Base-by-base conservation (phyloP, 179 eudicot genomes). In the Gypsophila paniculata region DNA sequence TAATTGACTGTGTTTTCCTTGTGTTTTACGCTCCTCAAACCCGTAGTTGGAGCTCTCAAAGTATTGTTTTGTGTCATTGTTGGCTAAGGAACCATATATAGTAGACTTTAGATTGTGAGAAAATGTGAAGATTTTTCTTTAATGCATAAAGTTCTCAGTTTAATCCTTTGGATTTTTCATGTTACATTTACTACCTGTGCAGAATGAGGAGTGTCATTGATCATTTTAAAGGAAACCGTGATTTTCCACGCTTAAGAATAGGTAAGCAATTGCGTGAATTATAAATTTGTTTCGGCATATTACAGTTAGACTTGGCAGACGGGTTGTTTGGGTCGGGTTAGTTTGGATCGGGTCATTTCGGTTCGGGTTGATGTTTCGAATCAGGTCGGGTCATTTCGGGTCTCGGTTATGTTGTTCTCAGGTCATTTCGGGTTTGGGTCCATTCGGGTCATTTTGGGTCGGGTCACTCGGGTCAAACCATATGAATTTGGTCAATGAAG, bases 201-300 rank as follows among this genome's bases (percentile, higher is more conserved):
- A 94, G 99, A 87, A 94, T 94, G 99, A 90, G 84, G 83, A 94
- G 87, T 80, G 79, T 94, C 69, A 91, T 94, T 66, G 84, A 85
- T 78, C 99, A 78, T 81, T 80, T 94, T 22, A 91, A 90, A 84
- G 99, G 97, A 57, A 89, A 78, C 75, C 85, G 89, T 23, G 96
- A 94, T 51, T 91, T 94, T 77, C 97, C 96, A 53, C 96, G 97
- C 66, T 77, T 94, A 69, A 84, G 91, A 81, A 94, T 94, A 77
- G 99, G 99, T 88, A 87, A n/a, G 68, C 42, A 36, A 21, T 39
- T 17, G 9, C 42, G 48, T 53, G 25, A n/a, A 22, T 13, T 8
- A 36, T 71, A 48, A 25, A 5, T 25, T 52, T 17, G 46, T 68
- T 13, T 60, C 6, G 18, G 48, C 70, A 38, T 68, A 26, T n/a